Percentiles rank a stretch among this genome's conserved stretches.
Evolutionary conservation across 2,329 filamentous ascomycete genomes (phyloP).

Genomic region (Cercospora brassicicola): DNA sequence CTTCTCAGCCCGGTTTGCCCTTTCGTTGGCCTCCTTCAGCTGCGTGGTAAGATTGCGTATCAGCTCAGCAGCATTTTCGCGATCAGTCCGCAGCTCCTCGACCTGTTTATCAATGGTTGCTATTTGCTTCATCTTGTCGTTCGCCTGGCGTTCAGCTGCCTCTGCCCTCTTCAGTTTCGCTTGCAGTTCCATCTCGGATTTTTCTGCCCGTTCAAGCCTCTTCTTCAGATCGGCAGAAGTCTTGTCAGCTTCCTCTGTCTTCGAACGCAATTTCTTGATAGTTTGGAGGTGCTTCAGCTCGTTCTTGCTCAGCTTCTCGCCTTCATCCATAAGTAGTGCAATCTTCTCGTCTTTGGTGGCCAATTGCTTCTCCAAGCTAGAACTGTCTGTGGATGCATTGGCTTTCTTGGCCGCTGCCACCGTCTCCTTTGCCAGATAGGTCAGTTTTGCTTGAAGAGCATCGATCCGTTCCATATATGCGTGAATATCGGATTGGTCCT

Average conservation of each 20-base stretch:
- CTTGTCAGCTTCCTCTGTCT: conserved; percentile 55
- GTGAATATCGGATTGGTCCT: conserved; percentile 79
- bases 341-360: conserved; percentile 91
- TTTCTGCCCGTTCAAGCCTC: conserved; percentile 66
- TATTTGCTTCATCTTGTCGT: conserved; percentile 60
- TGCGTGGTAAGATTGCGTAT: conserved; percentile 70
- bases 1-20: conserved; percentile 65
- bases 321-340: conserved; percentile 85
- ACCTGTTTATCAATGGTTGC: conserved; percentile 55
- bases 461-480: conserved; percentile 86
- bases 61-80: conserved; percentile 53
- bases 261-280: conserved; percentile 73
- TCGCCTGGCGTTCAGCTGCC: conserved; percentile 57
- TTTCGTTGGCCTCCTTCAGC: conserved; percentile 65
- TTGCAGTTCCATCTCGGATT: conserved; percentile 60
- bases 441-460: conserved; percentile 84
- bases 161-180: conserved; percentile 63
- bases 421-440: conserved; percentile 80
- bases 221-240: conserved; percentile 53
- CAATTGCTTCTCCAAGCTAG: conserved; percentile 72
- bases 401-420: conserved; percentile 72
- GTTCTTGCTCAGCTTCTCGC: conserved; percentile 78
- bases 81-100: conserved; percentile 36
- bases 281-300: conserved; percentile 81
- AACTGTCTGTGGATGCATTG: conserved; percentile 61